These are phyloP conservation scores for Pleurotus tuber-regium DNA, from an alignment of 768 basidiomycete species.

Conservation along the genomic window DNA sequence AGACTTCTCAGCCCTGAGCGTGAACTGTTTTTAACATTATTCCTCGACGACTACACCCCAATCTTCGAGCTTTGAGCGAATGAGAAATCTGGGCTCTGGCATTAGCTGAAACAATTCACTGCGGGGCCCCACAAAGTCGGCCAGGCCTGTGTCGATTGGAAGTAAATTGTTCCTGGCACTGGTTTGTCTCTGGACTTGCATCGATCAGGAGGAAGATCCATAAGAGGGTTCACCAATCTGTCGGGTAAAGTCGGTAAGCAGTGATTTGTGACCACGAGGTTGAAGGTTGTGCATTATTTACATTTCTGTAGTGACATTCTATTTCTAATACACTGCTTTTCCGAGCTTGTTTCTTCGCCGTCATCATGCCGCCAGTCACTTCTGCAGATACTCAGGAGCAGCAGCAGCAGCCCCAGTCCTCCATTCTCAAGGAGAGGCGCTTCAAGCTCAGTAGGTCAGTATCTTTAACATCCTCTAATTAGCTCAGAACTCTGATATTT, in stretches of 20 bases:
- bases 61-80: no score
- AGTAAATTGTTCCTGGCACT: slow-evolving; percentile 10
- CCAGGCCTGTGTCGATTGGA: no score
- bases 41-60: no score
- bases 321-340: slow-evolving; percentile 24
- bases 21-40: no score
- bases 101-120: no score
- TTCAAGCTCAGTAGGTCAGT: slow-evolving; percentile 83
- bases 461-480: background rate
- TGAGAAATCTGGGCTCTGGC: no score
- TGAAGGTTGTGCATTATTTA: slow-evolving; percentile 22
- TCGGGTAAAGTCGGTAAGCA: slow-evolving; percentile 38
- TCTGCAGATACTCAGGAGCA: slow-evolving; percentile 41
- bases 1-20: no score
- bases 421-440: slow-evolving; percentile 72
- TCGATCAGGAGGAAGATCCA: slow-evolving; percentile 8
- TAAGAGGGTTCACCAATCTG: slow-evolving; percentile 12
- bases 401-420: slow-evolving; percentile 32
- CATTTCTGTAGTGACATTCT: slow-evolving; percentile 16
- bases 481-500: slow-evolving; percentile 1
- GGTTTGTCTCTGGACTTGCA: slow-evolving; percentile 6
- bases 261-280: slow-evolving; percentile 13
- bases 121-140: no score
- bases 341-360: slow-evolving; percentile 24
- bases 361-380: slow-evolving; percentile 48